Evolutionary conservation across 2,329 filamentous ascomycete genomes (phyloP).

Genomic region (Stagonosporopsis vannaccii): DNA sequence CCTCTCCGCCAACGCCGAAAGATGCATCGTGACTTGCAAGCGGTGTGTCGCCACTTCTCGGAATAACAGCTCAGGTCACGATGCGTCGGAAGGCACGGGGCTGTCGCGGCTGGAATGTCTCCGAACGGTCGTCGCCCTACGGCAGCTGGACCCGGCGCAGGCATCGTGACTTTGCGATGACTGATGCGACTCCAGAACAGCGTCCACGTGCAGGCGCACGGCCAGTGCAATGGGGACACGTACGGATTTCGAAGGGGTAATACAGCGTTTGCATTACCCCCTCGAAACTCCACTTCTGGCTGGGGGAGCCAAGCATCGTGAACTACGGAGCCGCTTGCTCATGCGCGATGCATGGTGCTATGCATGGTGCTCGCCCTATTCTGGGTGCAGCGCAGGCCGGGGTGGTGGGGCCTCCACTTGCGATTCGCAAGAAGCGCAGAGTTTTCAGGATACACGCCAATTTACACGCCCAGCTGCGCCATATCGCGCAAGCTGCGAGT

Average conservation of each 20-base stretch:
- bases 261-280: slow-evolving; percentile 9
- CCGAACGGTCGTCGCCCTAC: neutral
- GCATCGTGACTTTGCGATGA: slow-evolving; percentile 13
- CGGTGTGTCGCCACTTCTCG: slow-evolving; percentile 31
- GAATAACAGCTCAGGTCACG: slow-evolving; percentile 15
- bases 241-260: slow-evolving; percentile 20
- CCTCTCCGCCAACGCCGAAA: slow-evolving; percentile 13
- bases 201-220: slow-evolving; percentile 36
- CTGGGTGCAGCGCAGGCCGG: neutral
- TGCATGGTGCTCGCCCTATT: neutral
- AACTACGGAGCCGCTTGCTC: slow-evolving; percentile 23
- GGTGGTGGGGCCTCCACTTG: slow-evolving; percentile 5
- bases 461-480: slow-evolving; percentile 20
- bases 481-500: slow-evolving; percentile 19
- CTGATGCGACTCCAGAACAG: slow-evolving; percentile 1
- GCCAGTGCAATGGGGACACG: slow-evolving; percentile 39
- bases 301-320: slow-evolving; percentile 41
- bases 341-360: slow-evolving; percentile 2
- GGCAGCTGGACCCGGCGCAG: neutral
- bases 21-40: slow-evolving; percentile 36
- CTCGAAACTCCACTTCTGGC: slow-evolving; percentile 10
- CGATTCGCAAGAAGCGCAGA: slow-evolving; percentile 5
- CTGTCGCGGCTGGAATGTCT: slow-evolving; percentile 1
- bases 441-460: slow-evolving; percentile 2
- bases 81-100: slow-evolving; percentile 6